Evolutionary conservation across 176 grass and related monocot genomes (phyloP), one percentile per base, ranked within the genome.

Genomic region (Bonia amplexicaulis): DNA sequence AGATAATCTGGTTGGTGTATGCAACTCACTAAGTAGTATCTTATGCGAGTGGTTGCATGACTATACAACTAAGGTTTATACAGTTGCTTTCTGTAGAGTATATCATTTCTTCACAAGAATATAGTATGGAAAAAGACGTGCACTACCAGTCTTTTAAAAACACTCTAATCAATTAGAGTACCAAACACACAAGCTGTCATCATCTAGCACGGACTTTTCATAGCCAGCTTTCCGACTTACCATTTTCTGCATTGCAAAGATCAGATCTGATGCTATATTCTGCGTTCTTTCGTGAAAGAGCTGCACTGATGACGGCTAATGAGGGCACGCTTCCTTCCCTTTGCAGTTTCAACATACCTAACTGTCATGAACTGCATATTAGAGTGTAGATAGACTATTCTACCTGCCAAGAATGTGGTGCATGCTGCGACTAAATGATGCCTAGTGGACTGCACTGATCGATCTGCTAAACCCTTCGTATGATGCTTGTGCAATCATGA

Each of bases 401-500:
- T 45, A 62, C 17, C 17, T 82, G 64, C 66, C 73, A 23, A 51
- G 20, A 64, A 47, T 66, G 58, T 7, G 70, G 19, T 62, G 61
- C 41, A 20, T 6, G 70, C 22, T 16, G 51, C 69, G 71, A 64
- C 73, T 17, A 15, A 58, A 86, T 87, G 84, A 79, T 86, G 55
- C 55, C 80, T 19, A 23, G 46, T n/a, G 35, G 48, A 17, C 35
- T 46, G 81, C 66, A 47, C 15, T 79, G 74, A 88, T 80, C 35
- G 35, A 37, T 37, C 35, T 5, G 35, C 35, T 37, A 78, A 80
- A 65, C 16, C 53, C 41, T 62, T 81, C 1, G 29, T 63, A 86
- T 77, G 77, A 71, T 76, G 70, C 69, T 52, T 42, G 62, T 64
- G 25, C 65, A 66, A 85, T 90, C 64, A 85, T 82, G 88, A 69